These are phyloP conservation scores for Kwoniella europaea DNA, from an alignment of 768 basidiomycete species.

Conservation along the genomic window DNA sequence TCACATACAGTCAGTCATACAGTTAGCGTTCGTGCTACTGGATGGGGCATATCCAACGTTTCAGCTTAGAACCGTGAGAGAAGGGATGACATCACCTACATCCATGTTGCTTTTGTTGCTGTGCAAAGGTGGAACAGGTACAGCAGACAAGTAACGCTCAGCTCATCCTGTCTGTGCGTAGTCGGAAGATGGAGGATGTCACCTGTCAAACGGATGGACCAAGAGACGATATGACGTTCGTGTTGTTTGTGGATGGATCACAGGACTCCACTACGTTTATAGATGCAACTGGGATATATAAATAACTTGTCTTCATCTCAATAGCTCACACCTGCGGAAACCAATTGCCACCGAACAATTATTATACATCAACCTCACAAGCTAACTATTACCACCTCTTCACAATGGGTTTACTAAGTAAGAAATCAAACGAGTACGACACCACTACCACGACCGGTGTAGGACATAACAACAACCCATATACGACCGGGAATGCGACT, in stretches of 20 bases:
- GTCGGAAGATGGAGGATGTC: not conserved
- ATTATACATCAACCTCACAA: not conserved
- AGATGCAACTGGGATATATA: not conserved
- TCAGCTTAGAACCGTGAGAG: too few relatives aligned
- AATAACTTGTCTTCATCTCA: not conserved
- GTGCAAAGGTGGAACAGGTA: not conserved
- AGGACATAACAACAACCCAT: constrained; percentile 7
- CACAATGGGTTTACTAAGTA: constrained; percentile 15
- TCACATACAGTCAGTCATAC: too few relatives aligned
- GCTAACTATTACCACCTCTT: not conserved
- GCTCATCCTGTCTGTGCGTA: not conserved
- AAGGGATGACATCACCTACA: not conserved
- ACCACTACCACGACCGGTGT: not conserved
- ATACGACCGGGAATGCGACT: constrained; percentile 10
- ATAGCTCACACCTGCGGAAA: too few relatives aligned
- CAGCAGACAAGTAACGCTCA: not conserved
- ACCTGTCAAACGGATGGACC: not conserved
- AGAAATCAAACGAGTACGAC: constrained; percentile 13
- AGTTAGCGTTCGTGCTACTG: too few relatives aligned
- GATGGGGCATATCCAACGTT: too few relatives aligned
- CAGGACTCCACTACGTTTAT: too few relatives aligned
- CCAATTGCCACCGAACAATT: not conserved
- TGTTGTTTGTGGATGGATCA: too few relatives aligned
- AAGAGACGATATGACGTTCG: too few relatives aligned
- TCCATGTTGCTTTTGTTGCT: not conserved